Base-by-base conservation (phyloP, 352 stramenopile species). In the Phytopythium cucurbitacearum region DNA sequence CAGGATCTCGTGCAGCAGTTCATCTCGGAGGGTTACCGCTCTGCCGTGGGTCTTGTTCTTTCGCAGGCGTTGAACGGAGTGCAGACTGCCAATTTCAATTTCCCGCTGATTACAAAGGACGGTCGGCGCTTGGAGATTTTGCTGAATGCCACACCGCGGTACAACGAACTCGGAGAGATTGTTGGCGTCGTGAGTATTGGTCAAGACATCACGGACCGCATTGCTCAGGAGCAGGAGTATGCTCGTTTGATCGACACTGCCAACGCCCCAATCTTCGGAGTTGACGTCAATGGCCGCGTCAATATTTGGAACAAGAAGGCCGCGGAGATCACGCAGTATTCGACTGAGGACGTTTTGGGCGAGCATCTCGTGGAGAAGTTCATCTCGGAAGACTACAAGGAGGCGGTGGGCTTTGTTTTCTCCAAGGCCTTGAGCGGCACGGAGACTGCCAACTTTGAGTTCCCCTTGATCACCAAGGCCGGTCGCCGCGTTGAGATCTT, bases 281-380 rank as follows among this genome's bases (percentile, higher is more conserved):
- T 96, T 12, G 85, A 96, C 52, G 62, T 67, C 33, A 67, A 95
- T 38, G 83, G 85, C 4, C 60, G 63, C 15, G 86, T 96, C 7
- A 94, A 93, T 48, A 95, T 95, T 56, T 96, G 86, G 86, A 96
- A 98, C 62, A 82, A 96, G 44, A 97, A 97, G 58, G 87, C 88
- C 7, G 81, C 80, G 7, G 81, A 94, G 28, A 91, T 94, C 52
- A 97, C 91, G 38, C 88, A 96, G 60, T 98, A 96, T 61, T 73
- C 74, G 6, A 81, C 80, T 3, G 64, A 89, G 9, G 91, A 98
- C 61, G 92, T 97, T 5, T 78, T 98, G 65, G 91, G 82, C 0
- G 67, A 89, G 53, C 79, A 93, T 2, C 58, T 98, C 4, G 88
- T 98, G 6, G 71, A 97, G 37, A 85, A 93, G 49, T 97, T 97